Evolutionary conservation across 2,329 filamentous ascomycete genomes (phyloP).

Genomic region (Fusarium setosum): DNA sequence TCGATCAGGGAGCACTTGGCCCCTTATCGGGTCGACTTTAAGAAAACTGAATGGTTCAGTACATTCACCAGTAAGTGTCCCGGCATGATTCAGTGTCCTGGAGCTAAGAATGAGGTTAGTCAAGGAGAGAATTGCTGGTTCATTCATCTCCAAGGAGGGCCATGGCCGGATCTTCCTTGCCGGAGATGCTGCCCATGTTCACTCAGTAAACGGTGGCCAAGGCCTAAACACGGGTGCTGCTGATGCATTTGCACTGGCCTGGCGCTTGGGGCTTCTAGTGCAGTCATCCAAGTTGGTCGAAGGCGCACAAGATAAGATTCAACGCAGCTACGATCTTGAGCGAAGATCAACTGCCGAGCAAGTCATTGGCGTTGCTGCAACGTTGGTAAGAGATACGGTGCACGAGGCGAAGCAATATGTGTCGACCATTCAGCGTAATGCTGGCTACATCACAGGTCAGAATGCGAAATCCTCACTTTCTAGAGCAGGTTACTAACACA

Average conservation of each 20-base stretch:
- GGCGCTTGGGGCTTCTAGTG: conserved; percentile 57
- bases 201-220: conserved; percentile 66
- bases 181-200: conserved; percentile 68
- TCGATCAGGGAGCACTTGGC: conserved; percentile 58
- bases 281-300: conserved; percentile 32
- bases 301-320: conserved; percentile 35
- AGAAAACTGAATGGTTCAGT: conserved; percentile 60
- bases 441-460: conserved; percentile 59
- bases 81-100: fast-evolving
- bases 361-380: conserved; percentile 60
- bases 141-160: conserved; percentile 53
- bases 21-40: conserved; percentile 56
- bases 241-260: conserved; percentile 65
- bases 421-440: conserved; percentile 58
- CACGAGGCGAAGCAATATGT: conserved; percentile 58
- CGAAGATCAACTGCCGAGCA: conserved; percentile 55
- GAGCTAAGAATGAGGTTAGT: conserved; percentile 39
- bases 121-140: conserved; percentile 54
- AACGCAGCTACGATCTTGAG: conserved; percentile 58
- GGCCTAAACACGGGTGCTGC: conserved; percentile 69
- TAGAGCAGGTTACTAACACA: background rate
- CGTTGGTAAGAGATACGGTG: conserved; percentile 57
- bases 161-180: conserved; percentile 61
- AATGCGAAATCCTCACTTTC: background rate
- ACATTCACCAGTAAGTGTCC: conserved; percentile 56